Evolutionary conservation across 306 rosid genomes (phyloP).

Genomic region (Arachis hypogaea): DNA sequence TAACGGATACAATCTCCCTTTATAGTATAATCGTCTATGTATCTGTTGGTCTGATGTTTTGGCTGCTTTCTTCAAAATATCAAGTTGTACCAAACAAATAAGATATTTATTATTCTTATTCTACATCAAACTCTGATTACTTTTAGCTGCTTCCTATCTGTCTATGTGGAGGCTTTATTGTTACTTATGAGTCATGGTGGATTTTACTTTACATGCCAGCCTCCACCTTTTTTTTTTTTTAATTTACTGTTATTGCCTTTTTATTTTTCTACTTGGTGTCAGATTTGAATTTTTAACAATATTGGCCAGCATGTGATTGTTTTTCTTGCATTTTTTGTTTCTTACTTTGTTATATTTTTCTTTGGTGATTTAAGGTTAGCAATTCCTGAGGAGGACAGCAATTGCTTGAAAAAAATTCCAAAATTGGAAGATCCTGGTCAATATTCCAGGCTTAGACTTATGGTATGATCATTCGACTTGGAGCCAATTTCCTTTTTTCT

Average conservation of each 20-base stretch:
- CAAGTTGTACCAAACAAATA: no score
- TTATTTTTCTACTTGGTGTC: background rate
- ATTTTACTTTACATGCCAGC: conserved; percentile 5
- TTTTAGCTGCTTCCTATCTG: background rate
- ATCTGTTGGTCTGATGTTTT: no score
- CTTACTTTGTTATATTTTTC: background rate
- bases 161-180: background rate
- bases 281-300: conserved; percentile 1
- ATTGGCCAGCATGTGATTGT: conserved; percentile 9
- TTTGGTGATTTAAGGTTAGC: conserved; percentile 61
- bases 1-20: no score
- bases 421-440: conserved; percentile 81
- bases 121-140: background rate
- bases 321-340: background rate
- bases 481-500: conserved; percentile 26
- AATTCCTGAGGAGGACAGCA: conserved; percentile 73
- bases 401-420: conserved; percentile 73
- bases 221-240: conserved; percentile 1
- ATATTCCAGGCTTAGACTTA: conserved; percentile 65
- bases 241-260: background rate
- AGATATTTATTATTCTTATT: no score
- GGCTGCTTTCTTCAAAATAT: no score
- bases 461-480: conserved; percentile 59
- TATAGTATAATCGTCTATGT: no score
- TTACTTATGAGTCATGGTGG: background rate